Conservation (phyloP, 495 filamentous ascomycete genomes). For the Podospora fimiseda region DNA sequence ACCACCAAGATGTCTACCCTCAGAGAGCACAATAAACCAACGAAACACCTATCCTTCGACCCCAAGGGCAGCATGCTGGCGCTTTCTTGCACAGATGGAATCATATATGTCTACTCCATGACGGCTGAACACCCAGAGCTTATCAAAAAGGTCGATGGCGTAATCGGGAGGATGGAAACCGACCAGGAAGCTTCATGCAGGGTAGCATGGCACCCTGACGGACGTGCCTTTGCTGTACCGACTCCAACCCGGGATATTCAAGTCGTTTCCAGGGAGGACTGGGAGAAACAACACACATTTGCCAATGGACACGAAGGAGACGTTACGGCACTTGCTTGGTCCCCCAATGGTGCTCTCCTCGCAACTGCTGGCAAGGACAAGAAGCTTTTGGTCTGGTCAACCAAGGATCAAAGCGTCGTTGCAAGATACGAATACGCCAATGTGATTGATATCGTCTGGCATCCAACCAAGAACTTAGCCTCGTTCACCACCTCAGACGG, state of each 20-base stretch:
- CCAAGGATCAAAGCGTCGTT: slow-evolving; percentile 72
- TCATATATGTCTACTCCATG: slow-evolving; percentile 83
- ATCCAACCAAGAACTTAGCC: slow-evolving; percentile 77
- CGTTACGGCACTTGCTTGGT: slow-evolving; percentile 85
- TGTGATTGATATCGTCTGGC: slow-evolving; percentile 83
- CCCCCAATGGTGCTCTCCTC: slow-evolving; percentile 85
- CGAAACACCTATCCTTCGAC: slow-evolving; percentile 87
- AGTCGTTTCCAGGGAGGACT: slow-evolving; percentile 76
- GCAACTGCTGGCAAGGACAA: slow-evolving; percentile 77
- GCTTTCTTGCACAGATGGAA: slow-evolving; percentile 79
- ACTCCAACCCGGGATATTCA: slow-evolving; percentile 82
- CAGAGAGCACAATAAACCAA: slow-evolving; percentile 72
- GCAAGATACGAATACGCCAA: slow-evolving; percentile 68
- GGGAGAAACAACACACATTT: slow-evolving; percentile 76
- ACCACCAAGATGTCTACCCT: slow-evolving; percentile 67
- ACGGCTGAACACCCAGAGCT: slow-evolving; percentile 73
- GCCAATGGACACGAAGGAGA: slow-evolving; percentile 73
- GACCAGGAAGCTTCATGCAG: slow-evolving; percentile 71
- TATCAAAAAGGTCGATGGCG: slow-evolving; percentile 73
- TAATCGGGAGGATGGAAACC: slow-evolving; percentile 71
- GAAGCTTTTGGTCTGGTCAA: slow-evolving; percentile 81
- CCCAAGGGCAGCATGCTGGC: slow-evolving; percentile 69
- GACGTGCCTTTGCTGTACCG: slow-evolving; percentile 78
- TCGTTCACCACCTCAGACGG: slow-evolving; percentile 89
- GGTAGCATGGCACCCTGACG: slow-evolving; percentile 90